Evolutionary conservation across 306 rosid species (phyloP).

Genomic region (Vicia villosa): DNA sequence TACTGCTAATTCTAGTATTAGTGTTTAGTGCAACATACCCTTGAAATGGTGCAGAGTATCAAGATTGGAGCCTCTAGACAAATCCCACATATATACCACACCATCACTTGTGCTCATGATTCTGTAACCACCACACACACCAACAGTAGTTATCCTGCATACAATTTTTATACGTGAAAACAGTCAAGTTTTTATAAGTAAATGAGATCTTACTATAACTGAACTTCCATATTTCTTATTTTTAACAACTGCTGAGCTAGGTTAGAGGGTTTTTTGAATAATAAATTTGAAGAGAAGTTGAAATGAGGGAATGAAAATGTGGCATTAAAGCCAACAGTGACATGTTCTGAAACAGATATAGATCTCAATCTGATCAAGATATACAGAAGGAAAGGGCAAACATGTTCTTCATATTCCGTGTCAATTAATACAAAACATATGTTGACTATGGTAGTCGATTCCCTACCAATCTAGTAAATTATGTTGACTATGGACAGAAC

Average conservation of each 20-base stretch:
- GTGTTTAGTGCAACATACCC: constrained; percentile 48
- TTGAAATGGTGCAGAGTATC: constrained; percentile 65
- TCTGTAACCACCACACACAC: constrained; percentile 72
- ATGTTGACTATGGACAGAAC: too few relatives aligned
- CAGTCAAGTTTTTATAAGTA: constrained; percentile 3
- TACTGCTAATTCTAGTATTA: too few relatives aligned
- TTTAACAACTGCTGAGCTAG: constrained; percentile 13
- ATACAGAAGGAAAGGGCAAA: too few relatives aligned
- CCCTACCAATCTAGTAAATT: too few relatives aligned
- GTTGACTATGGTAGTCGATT: too few relatives aligned
- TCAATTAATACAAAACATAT: too few relatives aligned
- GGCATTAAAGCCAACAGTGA: constrained; percentile 10
- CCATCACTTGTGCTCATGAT: constrained; percentile 68
- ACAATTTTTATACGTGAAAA: constrained; percentile 10
- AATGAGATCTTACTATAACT: constrained; percentile 35
- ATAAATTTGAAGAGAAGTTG: constrained; percentile 18
- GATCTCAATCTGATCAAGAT: too few relatives aligned
- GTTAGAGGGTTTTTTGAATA: not conserved
- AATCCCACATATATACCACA: constrained; percentile 68
- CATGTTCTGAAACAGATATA: constrained; percentile 8
- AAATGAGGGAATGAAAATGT: constrained; percentile 14
- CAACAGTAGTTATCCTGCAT: constrained; percentile 61
- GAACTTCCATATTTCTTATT: constrained; percentile 2
- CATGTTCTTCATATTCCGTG: constrained; percentile 1
- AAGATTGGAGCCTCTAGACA: constrained; percentile 66